Percentiles rank a stretch among this genome's conserved stretches.
Evolutionary conservation across 2,329 filamentous ascomycete genomes (phyloP).

Genomic region (Zopfia rhizophila): DNA sequence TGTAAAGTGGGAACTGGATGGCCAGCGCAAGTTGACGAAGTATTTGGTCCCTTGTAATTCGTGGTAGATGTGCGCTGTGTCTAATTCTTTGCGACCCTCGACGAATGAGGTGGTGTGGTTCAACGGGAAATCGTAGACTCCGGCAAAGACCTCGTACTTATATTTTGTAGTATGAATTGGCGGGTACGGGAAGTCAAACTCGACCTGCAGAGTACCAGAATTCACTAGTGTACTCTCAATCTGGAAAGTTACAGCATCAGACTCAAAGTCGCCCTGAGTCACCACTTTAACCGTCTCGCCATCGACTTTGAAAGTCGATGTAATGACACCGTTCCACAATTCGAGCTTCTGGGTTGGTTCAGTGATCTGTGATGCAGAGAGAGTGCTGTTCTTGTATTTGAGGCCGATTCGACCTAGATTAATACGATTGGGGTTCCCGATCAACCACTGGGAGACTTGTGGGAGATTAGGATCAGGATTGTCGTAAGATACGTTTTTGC

Average conservation of each 20-base stretch:
- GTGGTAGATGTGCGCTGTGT: slow-evolving; percentile 56
- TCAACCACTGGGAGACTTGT: slow-evolving; percentile 62
- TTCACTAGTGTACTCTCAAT: slow-evolving; percentile 57
- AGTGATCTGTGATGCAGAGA: slow-evolving; percentile 22
- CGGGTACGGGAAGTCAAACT: slow-evolving; percentile 63
- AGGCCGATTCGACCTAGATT: slow-evolving; percentile 62
- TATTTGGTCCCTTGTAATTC: slow-evolving; percentile 57
- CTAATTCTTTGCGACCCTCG: slow-evolving; percentile 39
- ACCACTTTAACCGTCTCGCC: slow-evolving; percentile 54
- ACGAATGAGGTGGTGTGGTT: slow-evolving; percentile 56
- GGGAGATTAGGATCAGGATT: slow-evolving; percentile 52
- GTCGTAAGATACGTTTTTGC: slow-evolving; percentile 54
- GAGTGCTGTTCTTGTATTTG: slow-evolving; percentile 49
- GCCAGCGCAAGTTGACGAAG: slow-evolving; percentile 54
- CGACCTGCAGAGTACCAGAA: slow-evolving; percentile 54
- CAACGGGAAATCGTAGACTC: slow-evolving; percentile 59
- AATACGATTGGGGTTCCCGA: slow-evolving; percentile 62
- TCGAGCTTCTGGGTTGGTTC: slow-evolving; percentile 55
- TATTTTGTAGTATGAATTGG: slow-evolving; percentile 43
- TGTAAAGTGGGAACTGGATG: slow-evolving; percentile 43
- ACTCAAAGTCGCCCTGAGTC: slow-evolving; percentile 58
- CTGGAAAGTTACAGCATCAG: slow-evolving; percentile 57
- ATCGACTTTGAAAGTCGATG: slow-evolving; percentile 57
- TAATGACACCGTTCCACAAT: slow-evolving; percentile 60
- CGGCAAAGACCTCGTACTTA: slow-evolving; percentile 58